A percentile compares a stretch with the other conserved stretches of the same genome.
phyloP scores from a whole-genome alignment of 2,329 filamentous ascomycete genomes.

The Ascochyta fabae region DNA sequence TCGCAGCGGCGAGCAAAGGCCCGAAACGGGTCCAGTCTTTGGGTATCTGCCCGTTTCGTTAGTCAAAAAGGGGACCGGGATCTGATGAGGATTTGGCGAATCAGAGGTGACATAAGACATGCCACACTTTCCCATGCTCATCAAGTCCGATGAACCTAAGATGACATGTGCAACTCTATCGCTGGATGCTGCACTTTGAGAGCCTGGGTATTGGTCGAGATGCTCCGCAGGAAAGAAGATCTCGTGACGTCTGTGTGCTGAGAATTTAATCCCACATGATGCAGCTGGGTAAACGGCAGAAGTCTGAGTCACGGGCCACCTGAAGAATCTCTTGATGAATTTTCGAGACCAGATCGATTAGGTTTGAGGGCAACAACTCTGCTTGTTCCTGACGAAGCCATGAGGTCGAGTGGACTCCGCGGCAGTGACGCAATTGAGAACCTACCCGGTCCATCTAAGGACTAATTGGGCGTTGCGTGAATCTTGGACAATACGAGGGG shows the following conservation, averaged over 20 bases:
- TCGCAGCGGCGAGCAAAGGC: conserved; percentile 13
- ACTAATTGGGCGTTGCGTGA: neutral
- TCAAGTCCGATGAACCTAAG: neutral
- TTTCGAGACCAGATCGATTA: conserved; percentile 7
- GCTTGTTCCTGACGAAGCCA: neutral
- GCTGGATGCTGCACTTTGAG: neutral
- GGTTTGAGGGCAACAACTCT: conserved; percentile 4
- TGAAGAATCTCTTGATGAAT: neutral
- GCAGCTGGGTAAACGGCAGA: conserved; percentile 13
- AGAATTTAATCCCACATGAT: conserved; percentile 9
- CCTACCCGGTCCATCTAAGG: neutral
- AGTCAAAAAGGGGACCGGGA: conserved; percentile 7
- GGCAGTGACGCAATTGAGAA: neutral
- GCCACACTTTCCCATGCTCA: conserved; percentile 6
- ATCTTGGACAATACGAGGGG: neutral
- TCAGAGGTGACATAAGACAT: conserved; percentile 14
- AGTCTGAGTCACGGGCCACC: conserved; percentile 9
- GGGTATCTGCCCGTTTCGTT: conserved; percentile 13
- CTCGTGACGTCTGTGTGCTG: conserved; percentile 1
- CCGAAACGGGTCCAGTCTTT: conserved; percentile 11
- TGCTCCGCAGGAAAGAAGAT: neutral
- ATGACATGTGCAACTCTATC: neutral
- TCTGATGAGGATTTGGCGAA: conserved; percentile 6
- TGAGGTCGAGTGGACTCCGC: neutral
- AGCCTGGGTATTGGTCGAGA: conserved; percentile 1